Evolutionary conservation across 495 filamentous ascomycete genomes (phyloP), one percentile per base, ranked within the genome.

Genomic region (Mytilinidion resinicola): DNA sequence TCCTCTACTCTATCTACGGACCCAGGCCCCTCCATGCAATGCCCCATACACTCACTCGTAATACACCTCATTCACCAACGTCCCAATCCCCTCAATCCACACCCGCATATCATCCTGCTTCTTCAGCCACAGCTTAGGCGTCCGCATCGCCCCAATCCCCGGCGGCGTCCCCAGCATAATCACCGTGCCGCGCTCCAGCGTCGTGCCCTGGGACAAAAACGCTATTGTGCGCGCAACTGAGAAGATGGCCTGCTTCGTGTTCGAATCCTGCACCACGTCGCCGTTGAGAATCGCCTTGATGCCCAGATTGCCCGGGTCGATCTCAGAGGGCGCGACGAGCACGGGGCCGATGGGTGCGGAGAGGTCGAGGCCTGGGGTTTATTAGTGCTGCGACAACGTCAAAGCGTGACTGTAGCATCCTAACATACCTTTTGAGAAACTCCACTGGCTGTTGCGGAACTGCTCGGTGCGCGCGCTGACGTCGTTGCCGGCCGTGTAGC

Each of bases 231-330:
- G 15, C 14, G 44, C n/a, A 20, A 77, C 72, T 8, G 69, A 71
- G 66, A 78, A 77, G 60, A 78, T 75, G 50, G 77, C 64, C 38
- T 78, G 76, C 77, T 78, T 78, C 54, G 80, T 60, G 25, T 71
- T 68, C 58, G 77, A 82, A 30, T 78, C 68, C 62, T 79, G 77
- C 64, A 79, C 49, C 9, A 75, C 72, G 57, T 70, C 71, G 4
- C 76, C 75, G 61, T 79, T 78, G 66, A 75, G 75, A 42, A 77
- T 50, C 9, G 75, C 75, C 53, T 72, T 67, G 53, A 78, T 47
- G 20, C 63, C 54, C 17, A 77, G 58, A 1, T 36, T 60, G 14
- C 73, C 71, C 4, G 73, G 73, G 20, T 76, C 72, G 39, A 42
- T 48, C 19, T 48, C 14, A 4, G 44, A 48, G n/a, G n/a, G 10